Percentiles rank a stretch among this genome's conserved stretches.
These are phyloP conservation scores for Cyberlindnera xishuangbannaensis DNA, from an alignment of 805 yeast species.

Conservation along the genomic window DNA sequence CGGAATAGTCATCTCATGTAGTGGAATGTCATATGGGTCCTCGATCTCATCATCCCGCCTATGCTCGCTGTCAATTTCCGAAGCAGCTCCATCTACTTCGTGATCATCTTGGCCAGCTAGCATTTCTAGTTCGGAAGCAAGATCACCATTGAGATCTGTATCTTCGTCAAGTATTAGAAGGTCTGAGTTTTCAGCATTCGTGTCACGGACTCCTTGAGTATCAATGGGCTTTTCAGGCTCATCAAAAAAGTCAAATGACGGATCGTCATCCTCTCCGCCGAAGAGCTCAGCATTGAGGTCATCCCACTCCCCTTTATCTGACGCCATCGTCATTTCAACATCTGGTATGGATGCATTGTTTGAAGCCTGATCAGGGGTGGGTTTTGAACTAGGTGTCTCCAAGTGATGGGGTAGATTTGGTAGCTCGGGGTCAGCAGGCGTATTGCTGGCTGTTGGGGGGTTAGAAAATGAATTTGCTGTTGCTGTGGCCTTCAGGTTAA, in stretches of 20 bases:
- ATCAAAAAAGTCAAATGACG: constrained; percentile 26
- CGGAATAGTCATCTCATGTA: constrained; percentile 51
- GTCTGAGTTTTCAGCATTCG: constrained; percentile 15
- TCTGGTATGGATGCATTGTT: not conserved
- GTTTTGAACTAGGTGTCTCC: constrained; percentile 9
- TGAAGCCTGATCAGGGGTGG: constrained; percentile 5
- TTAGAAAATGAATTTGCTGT: constrained; percentile 31
- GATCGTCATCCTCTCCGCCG: constrained; percentile 27
- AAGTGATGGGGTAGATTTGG: constrained; percentile 1
- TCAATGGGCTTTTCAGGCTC: constrained; percentile 17
- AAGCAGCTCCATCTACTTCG: not conserved
- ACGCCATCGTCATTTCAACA: not conserved
- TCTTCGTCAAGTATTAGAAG: constrained; percentile 25
- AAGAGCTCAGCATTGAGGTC: constrained; percentile 29
- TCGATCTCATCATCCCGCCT: constrained; percentile 1
- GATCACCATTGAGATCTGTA: constrained; percentile 31
- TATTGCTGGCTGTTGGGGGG: constrained; percentile 22
- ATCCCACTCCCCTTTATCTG: constrained; percentile 21
- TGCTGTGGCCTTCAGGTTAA: constrained; percentile 33
- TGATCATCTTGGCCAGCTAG: constrained; percentile 8
- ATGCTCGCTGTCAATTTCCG: not conserved
- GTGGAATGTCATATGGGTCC: constrained; percentile 44
- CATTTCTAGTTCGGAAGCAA: constrained; percentile 25
- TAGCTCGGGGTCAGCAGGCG: constrained; percentile 16
- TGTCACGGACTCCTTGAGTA: not conserved